Conservation (phyloP, 176 grass and related monocot species). For the Oryza brachyantha region DNA sequence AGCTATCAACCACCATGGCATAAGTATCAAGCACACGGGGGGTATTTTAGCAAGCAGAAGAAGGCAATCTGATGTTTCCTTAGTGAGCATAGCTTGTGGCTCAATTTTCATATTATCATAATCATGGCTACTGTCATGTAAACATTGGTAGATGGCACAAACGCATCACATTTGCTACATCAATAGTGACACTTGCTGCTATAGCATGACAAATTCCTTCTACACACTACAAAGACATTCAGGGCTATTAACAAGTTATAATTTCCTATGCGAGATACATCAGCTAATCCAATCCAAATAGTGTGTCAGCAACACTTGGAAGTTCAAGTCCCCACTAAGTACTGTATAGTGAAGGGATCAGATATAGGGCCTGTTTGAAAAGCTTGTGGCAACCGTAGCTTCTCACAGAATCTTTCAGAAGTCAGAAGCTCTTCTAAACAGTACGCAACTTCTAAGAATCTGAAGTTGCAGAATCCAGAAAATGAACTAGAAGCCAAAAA, state of each 20-base stretch:
- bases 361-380: no score
- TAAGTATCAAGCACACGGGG: neutral
- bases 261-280: neutral
- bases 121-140: neutral
- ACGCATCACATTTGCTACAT: conserved; percentile 1
- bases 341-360: no score
- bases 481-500: no score
- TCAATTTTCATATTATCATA: neutral
- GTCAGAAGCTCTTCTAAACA: no score
- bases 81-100: neutral
- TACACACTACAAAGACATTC: neutral
- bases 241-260: neutral
- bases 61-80: neutral
- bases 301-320: neutral
- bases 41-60: neutral
- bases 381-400: no score
- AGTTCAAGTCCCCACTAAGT: neutral
- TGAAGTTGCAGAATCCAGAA: no score
- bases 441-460: no score
- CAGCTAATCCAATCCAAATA: neutral
- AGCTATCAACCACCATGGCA: neutral
- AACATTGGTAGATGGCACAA: neutral
- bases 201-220: neutral
- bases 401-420: no score
- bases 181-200: neutral